Percentiles rank a stretch among this genome's conserved stretches.
These are phyloP conservation scores for Tylopilus rubrobrunneus DNA, from an alignment of 768 basidiomycete species.

Conservation along the genomic window DNA sequence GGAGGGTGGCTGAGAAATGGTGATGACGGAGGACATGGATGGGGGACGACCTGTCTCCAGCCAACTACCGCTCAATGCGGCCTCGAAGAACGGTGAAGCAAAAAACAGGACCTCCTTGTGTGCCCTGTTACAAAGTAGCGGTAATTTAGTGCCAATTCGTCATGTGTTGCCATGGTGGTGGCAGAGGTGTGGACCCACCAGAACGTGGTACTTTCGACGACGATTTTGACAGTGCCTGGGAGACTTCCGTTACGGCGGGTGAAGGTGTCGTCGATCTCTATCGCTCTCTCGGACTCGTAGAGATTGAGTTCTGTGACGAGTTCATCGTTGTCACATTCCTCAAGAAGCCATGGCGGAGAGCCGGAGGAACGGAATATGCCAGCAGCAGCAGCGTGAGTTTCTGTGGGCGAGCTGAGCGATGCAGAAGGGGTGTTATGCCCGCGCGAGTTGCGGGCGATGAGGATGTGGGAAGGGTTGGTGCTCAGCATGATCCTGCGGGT, in stretches of 20 bases:
- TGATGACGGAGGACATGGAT: conserved; percentile 80
- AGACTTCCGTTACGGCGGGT: conserved; percentile 53
- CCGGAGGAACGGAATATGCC: conserved; percentile 81
- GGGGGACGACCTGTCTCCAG: conserved; percentile 80
- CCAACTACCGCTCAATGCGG: conserved; percentile 87
- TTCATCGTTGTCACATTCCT: conserved; percentile 70
- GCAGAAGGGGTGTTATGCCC: conserved; percentile 74
- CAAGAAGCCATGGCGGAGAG: conserved; percentile 76
- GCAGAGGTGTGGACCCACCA: conserved; percentile 54
- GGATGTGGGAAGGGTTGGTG: conserved; percentile 76
- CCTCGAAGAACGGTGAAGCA: conserved; percentile 94
- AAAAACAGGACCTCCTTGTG: conserved; percentile 91
- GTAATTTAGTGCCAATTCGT: not conserved
- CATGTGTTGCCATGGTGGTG: not conserved
- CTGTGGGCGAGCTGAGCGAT: conserved; percentile 77
- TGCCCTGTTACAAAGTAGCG: conserved; percentile 47
- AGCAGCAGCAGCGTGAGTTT: conserved; percentile 83
- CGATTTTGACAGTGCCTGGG: conserved; percentile 87
- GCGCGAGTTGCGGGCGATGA: conserved; percentile 83
- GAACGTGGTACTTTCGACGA: conserved; percentile 86
- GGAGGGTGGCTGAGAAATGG: conserved; percentile 71
- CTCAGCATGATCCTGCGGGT: conserved; percentile 12
- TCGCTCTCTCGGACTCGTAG: conserved; percentile 63
- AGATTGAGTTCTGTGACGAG: conserved; percentile 65
- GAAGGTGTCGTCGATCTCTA: conserved; percentile 82